Conservation (phyloP, 176 grass and related monocot genomes). For the Triticum urartu region DNA sequence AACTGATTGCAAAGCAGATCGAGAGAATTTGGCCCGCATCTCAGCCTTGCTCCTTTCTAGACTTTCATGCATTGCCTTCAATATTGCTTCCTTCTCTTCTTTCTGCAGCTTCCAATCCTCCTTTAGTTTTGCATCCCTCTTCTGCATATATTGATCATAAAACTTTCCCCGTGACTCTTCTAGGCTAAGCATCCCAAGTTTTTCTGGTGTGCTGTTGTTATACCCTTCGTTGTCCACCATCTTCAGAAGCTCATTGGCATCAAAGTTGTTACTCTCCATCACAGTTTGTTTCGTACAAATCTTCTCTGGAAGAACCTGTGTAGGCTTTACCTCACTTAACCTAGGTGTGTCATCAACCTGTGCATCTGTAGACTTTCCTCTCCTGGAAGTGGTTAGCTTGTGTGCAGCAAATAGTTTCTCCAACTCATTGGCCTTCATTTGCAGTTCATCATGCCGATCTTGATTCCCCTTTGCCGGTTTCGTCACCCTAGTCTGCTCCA, state of each 20-base stretch:
- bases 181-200: slow-evolving; percentile 54
- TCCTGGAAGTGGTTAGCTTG: slow-evolving; percentile 69
- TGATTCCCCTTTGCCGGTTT: slow-evolving; percentile 68
- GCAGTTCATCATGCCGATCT: slow-evolving; percentile 70
- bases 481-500: slow-evolving; percentile 37
- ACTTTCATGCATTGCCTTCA: slow-evolving; percentile 88
- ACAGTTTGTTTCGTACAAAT: slow-evolving; percentile 41
- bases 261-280: slow-evolving; percentile 52
- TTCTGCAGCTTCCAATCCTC: slow-evolving; percentile 74
- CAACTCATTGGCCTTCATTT: slow-evolving; percentile 89
- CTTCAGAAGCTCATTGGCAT: slow-evolving; percentile 70
- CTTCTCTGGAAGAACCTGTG: slow-evolving; percentile 39
- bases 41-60: slow-evolving; percentile 82
- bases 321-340: slow-evolving; percentile 45
- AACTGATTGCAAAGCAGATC: slow-evolving; percentile 49
- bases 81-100: slow-evolving; percentile 73
- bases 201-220: slow-evolving; percentile 43
- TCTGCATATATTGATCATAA: slow-evolving; percentile 93
- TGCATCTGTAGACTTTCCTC: slow-evolving; percentile 50
- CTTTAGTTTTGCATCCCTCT: slow-evolving; percentile 87
- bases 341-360: slow-evolving; percentile 51
- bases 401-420: slow-evolving; percentile 93
- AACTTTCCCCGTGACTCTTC: slow-evolving; percentile 92
- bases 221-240: slow-evolving; percentile 58
- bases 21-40: slow-evolving; percentile 70